Evolutionary conservation across 768 basidiomycete species (phyloP).

Genomic region (Podaxis sp.): DNA sequence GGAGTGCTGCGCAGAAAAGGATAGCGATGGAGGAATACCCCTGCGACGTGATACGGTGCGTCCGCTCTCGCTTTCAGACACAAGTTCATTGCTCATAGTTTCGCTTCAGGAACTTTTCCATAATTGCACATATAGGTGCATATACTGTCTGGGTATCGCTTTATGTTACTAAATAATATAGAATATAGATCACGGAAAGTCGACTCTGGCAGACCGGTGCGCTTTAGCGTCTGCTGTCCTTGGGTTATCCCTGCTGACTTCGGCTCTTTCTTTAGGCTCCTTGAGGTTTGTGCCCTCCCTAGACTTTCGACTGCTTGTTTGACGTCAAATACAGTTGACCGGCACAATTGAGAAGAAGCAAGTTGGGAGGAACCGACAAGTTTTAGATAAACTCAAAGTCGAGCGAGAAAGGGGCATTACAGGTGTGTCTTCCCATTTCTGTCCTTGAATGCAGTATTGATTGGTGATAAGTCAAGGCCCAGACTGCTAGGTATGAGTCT

Average conservation of each 20-base stretch:
- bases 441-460: constrained; percentile 8
- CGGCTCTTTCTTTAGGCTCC: constrained; percentile 44
- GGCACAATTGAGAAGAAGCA: constrained; percentile 75
- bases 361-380: constrained; percentile 75
- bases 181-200: constrained; percentile 86
- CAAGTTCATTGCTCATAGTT: constrained; percentile 8
- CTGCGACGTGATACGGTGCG: constrained; percentile 67
- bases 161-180: constrained; percentile 4
- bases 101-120: constrained; percentile 80
- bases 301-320: constrained; percentile 6
- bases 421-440: constrained; percentile 41
- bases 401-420: constrained; percentile 97
- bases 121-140: constrained; percentile 92
- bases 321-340: constrained; percentile 60
- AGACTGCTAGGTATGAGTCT: constrained; percentile 74
- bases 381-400: constrained; percentile 93
- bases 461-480: constrained; percentile 76
- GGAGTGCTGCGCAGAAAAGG: constrained; percentile 30
- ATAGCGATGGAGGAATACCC: constrained; percentile 62
- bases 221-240: constrained; percentile 23
- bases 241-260: constrained; percentile 11
- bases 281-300: constrained; percentile 54
- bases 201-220: constrained; percentile 85
- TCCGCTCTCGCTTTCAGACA: background rate
- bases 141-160: background rate